Evolutionary conservation across 139 green algal genomes (phyloP).

Genomic region (Yamagishiella unicocca): DNA sequence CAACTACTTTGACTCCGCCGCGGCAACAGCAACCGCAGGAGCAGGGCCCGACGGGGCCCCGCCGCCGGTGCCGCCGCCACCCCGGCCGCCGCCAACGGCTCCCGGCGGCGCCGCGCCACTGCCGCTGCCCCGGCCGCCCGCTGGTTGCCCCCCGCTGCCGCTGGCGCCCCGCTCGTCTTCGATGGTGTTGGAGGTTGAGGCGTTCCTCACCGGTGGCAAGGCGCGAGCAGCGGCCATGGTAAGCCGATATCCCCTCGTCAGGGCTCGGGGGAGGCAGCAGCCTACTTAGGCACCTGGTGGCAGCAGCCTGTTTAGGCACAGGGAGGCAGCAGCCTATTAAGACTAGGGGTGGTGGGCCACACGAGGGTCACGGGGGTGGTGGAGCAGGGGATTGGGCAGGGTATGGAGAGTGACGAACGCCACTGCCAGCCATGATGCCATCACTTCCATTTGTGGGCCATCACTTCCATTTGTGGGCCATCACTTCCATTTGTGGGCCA

Average conservation of each 20-base stretch:
- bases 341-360: no score
- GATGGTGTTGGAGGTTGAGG: background rate
- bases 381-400: no score
- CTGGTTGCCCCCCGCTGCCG: slow-evolving; percentile 21
- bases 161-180: background rate
- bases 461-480: no score
- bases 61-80: background rate
- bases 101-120: background rate
- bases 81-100: background rate
- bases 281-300: background rate
- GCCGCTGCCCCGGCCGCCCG: background rate
- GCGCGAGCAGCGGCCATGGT: background rate
- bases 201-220: background rate
- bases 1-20: slow-evolving; percentile 70
- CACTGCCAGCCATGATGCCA: no score
- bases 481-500: no score
- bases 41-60: no score
- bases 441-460: no score
- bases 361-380: no score
- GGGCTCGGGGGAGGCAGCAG: background rate
- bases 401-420: no score
- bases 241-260: background rate
- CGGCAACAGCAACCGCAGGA: background rate
- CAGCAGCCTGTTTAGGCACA: background rate
- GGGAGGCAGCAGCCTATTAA: no score